phyloP scores from a whole-genome alignment of 2,329 filamentous ascomycete genomes.

The Corinectria fuckeliana region DNA sequence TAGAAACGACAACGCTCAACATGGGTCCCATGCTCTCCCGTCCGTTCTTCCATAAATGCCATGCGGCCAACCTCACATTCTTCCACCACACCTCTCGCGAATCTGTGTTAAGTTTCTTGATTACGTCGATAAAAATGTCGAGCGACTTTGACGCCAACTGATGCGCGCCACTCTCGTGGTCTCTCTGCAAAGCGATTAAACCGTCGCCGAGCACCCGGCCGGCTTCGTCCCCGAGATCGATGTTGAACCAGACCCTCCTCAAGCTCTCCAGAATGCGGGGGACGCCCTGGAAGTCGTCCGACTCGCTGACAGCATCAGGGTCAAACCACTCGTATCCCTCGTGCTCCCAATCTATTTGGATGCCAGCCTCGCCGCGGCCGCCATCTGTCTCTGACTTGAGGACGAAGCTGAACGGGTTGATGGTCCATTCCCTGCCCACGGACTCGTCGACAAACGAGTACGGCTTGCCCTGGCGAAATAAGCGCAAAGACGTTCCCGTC shows the following conservation, averaged over 20 bases:
- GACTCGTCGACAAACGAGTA: constrained; percentile 62
- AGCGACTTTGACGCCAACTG: constrained; percentile 64
- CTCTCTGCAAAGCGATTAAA: constrained; percentile 56
- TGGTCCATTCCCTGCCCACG: constrained; percentile 64
- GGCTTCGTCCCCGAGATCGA: constrained; percentile 54
- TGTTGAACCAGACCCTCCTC: constrained; percentile 64
- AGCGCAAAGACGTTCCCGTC: constrained; percentile 50
- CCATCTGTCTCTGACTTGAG: constrained; percentile 46
- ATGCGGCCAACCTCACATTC: constrained; percentile 61
- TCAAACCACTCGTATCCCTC: constrained; percentile 64
- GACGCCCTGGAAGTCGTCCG: constrained; percentile 57
- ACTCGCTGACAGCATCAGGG: constrained; percentile 55
- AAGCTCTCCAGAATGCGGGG: constrained; percentile 64
- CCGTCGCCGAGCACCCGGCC: constrained; percentile 53
- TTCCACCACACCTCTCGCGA: constrained; percentile 58
- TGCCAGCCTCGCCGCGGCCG: constrained; percentile 50
- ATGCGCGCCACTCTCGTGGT: constrained; percentile 65
- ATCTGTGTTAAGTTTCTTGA: constrained; percentile 42
- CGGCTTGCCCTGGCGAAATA: constrained; percentile 63
- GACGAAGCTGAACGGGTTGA: constrained; percentile 67
- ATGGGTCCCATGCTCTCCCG: constrained; percentile 72
- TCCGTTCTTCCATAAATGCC: constrained; percentile 70
- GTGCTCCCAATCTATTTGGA: constrained; percentile 69
- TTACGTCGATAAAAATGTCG: constrained; percentile 54
- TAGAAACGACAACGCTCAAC: constrained; percentile 54